Evolutionary conservation across 2,329 filamentous ascomycete genomes (phyloP).

Genomic region (Pseudogymnoascus sp.): DNA sequence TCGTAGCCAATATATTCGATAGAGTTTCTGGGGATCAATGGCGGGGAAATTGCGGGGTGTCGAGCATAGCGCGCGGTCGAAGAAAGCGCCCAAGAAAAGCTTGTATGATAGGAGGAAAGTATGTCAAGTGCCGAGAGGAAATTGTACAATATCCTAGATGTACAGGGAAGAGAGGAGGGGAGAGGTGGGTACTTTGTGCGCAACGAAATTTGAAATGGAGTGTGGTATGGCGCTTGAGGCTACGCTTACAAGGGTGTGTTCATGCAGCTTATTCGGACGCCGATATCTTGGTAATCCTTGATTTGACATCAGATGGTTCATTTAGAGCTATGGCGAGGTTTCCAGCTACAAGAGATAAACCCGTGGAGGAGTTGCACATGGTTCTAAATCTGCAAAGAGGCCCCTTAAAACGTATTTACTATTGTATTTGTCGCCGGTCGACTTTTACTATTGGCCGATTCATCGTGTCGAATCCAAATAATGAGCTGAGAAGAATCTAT

Average conservation of each 20-base stretch:
- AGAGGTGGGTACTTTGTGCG: neutral
- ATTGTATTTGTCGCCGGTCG: neutral
- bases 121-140: neutral
- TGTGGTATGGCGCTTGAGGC: conserved; percentile 9
- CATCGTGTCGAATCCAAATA: neutral
- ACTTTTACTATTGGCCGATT: neutral
- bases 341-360: neutral
- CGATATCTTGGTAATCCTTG: neutral
- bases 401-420: neutral
- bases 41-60: conserved; percentile 8
- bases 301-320: neutral
- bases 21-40: neutral
- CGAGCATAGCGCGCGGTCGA: neutral
- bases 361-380: neutral
- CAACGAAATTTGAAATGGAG: conserved; percentile 1
- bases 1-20: neutral
- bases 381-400: neutral
- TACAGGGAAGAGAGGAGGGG: neutral
- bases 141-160: neutral
- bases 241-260: neutral
- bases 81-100: conserved; percentile 7
- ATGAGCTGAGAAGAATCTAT: neutral
- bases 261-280: conserved; percentile 3
- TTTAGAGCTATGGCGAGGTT: neutral
- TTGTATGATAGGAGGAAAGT: neutral